Evolutionary conservation across 2,329 filamentous ascomycete genomes (phyloP).

Genomic region (Diaporthe eres): DNA sequence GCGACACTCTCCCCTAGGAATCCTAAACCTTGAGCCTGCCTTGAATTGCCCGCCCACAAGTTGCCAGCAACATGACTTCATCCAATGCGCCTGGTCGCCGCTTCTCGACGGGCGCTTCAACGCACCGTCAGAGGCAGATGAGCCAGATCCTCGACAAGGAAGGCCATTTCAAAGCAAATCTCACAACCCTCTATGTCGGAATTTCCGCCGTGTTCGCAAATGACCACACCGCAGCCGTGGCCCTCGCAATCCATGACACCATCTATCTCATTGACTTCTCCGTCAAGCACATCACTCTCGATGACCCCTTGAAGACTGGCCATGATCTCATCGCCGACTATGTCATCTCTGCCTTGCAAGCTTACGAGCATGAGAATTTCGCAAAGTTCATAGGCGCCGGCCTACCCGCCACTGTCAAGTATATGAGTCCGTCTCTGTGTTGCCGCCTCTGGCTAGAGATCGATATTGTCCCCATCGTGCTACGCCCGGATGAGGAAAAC

Average conservation of each 20-base stretch:
- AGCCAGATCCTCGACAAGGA: conserved; percentile 59
- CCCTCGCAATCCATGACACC: conserved; percentile 80
- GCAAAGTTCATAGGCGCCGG: conserved; percentile 83
- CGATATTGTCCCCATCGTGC: conserved; percentile 80
- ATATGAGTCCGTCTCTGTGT: conserved; percentile 75
- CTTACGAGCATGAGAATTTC: conserved; percentile 75
- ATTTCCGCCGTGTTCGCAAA: conserved; percentile 69
- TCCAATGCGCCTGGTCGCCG: conserved; percentile 49
- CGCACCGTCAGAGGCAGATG: conserved; percentile 62
- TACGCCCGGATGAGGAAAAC: conserved; percentile 63
- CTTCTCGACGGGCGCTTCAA: conserved; percentile 61
- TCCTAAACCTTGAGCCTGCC: not conserved
- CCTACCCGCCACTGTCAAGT: conserved; percentile 72
- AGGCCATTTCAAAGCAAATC: conserved; percentile 59
- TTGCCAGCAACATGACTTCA: conserved; percentile 2
- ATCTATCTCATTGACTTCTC: conserved; percentile 83
- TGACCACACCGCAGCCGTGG: conserved; percentile 69
- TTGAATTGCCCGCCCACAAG: not conserved
- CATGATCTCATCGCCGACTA: conserved; percentile 70
- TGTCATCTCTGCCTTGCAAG: conserved; percentile 68
- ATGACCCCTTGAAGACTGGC: conserved; percentile 55
- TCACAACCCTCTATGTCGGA: conserved; percentile 72
- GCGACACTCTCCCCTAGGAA: not conserved
- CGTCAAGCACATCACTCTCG: conserved; percentile 68
- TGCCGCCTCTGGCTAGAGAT: conserved; percentile 82